Evolutionary conservation across 176 grass and related monocot species (phyloP), one percentile per base, ranked within the genome.

Genomic region (Triticum dicoccoides): DNA sequence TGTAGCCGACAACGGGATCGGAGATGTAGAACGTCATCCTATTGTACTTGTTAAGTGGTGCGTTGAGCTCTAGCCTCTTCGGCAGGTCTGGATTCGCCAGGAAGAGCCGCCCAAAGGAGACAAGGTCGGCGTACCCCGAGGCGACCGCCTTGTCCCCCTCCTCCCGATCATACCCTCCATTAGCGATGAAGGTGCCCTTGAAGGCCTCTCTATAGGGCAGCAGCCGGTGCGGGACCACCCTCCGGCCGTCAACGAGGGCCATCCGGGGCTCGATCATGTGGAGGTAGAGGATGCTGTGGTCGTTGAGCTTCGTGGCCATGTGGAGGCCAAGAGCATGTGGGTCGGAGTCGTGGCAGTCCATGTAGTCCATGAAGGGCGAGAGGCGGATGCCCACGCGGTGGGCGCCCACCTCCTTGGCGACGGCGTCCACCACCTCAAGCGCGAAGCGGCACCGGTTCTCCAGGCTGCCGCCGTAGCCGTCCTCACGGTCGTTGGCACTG

Each of bases 31-130:
- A 87, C 11, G 85, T 73, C 11, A 2, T 11, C 76, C 85, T 45
- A 25, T 87, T 54, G 21, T 80, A 87, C 37, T 80, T 87, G 66
- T 87, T 86, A 4, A 85, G 61, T 1, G 61, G 3, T 4, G 83
- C 83, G 1, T 85, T 11, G 11, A 54, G 41, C 39, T 77, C 61
- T 11, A 85, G 35, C 45, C 83, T 45, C 20, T 1, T 33, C 0
- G 83, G 83, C 18, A 87, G 56, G 37, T 87, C 85, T 1, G 85
- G 85, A 35, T 80, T 87, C 0, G 85, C 85, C 0, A 87, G 11
- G 66, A 87, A 87, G 4, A 14, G 56, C 32, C 85, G 65, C 2
- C 77, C 85, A 4, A 64, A 87, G 0, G 76, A 67, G 15, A 87
- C 67, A 0, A 87, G 77, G 10, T 87, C 77, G 2, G 66, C 21